Base-by-base conservation (phyloP, 1,284 basidiomycete genomes). In the Ceratobasidium sp. region DNA sequence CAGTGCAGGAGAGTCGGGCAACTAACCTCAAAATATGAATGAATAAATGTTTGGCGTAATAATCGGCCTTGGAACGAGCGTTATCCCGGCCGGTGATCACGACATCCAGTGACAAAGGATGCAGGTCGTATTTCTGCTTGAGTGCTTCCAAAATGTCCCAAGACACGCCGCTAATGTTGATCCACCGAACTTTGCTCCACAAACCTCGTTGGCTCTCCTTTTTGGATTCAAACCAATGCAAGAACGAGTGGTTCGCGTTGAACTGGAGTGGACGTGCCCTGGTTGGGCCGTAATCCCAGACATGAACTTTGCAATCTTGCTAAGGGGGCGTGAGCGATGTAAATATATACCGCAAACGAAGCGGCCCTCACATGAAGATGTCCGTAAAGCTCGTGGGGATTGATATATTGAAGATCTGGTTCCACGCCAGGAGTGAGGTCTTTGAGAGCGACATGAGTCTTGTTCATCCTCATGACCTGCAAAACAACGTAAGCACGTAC, bases 51-150 rank as follows among this genome's bases (percentile, higher is more conserved):
- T 88, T 86, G 1, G 83, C 80, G 83, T 91, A 93, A 82, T 93
- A 94, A 81, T 93, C 91, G 4, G 88, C 89, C 82, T 93, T 93
- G 2, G 90, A 91, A 48, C 90, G 88, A 30, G 78, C 44, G 38
- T 87, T 87, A 60, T 89, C 86, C 18, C 80, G 86, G 62, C 87
- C 85, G 79, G 91, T 89, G 57, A 93, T 87, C 6, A 93, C 83
- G 81, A 93, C 91, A 81, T 93, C 92, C n/a, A 93, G 84, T 1
- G 91, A 88, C 54, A 93, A 88, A 0, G 91, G 91, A 81, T 93
- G 92, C 38, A 93, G 83, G 79, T 91, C 91, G 44, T 80, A 80
- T 59, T 68, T 38, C 33, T 78, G 48, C 41, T 77, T 64, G 20
- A 80, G 73, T 3, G 48, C 65, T 2, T 46, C 33, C 1, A 80